Conservation (phyloP, 208 protist species). For the Crithidia fasciculata region DNA sequence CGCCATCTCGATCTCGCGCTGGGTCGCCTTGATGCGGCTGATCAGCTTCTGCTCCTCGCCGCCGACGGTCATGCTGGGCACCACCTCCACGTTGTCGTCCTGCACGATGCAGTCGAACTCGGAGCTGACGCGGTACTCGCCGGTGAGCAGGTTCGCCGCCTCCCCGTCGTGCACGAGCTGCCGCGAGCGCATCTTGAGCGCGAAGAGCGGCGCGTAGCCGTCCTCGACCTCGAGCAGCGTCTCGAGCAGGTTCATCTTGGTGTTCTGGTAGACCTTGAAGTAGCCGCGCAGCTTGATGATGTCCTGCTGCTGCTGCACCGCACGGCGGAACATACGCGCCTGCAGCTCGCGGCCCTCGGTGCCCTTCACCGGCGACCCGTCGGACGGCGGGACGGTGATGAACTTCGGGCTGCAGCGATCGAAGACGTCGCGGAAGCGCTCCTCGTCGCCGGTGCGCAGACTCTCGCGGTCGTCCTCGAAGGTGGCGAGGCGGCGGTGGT, state of each 20-base stretch:
- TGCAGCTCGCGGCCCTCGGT: constrained; percentile 89
- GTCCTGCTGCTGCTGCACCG: constrained; percentile 90
- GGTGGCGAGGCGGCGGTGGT: constrained; percentile 50
- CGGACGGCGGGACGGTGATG: constrained; percentile 67
- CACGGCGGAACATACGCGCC: constrained; percentile 87
- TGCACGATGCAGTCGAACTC: constrained; percentile 85
- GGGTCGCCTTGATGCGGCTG: constrained; percentile 71
- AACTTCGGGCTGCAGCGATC: constrained; percentile 92
- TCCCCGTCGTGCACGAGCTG: constrained; percentile 90
- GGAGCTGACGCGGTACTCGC: constrained; percentile 70
- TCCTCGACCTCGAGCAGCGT: constrained; percentile 86
- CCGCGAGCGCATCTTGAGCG: constrained; percentile 83
- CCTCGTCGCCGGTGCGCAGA: constrained; percentile 81
- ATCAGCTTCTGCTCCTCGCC: constrained; percentile 78
- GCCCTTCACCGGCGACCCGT: constrained; percentile 66
- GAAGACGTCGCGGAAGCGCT: constrained; percentile 92
- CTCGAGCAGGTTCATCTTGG: constrained; percentile 80
- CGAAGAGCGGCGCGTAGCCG: constrained; percentile 79
- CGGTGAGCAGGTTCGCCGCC: constrained; percentile 77
- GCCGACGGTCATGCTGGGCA: constrained; percentile 73
- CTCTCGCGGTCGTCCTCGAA: constrained; percentile 90
- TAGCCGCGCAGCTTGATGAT: constrained; percentile 88
- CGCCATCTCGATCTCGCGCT: constrained; percentile 54
- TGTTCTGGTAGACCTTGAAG: constrained; percentile 91
- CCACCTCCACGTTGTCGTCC: constrained; percentile 85